Evolutionary conservation across 352 stramenopile genomes (phyloP), one percentile per base, ranked within the genome.

Genomic region (Pythium vanterpoolii): DNA sequence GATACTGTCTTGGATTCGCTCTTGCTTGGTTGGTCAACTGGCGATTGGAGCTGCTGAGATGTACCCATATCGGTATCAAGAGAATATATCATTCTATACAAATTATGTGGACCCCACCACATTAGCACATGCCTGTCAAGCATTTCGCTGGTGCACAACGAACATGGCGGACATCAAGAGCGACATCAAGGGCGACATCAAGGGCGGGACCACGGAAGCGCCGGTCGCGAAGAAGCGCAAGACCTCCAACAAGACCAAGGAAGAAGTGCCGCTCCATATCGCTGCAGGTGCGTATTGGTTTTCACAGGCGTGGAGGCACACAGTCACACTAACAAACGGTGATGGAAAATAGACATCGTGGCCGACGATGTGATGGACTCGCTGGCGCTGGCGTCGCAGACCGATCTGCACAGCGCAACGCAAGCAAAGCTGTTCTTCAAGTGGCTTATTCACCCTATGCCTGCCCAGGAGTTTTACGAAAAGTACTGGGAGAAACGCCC

Each of bases 401-500:
- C 69, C 16, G 76, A 87, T 44, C 50, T 89, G 19, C 82, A 88
- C 65, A 90, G 83, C 56, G 73, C 74, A 24, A 88, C 72, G 56
- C 81, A 90, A 65, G 77, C 74, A 7, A 82, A 79, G 44, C 54
- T 89, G 65, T 67, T 94, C 19, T 80, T 97, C 27, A 71, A 93
- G 66, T 97, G 89, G 89, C 69, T 97, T 13, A 77, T 97, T 50
- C 80, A 80, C 54, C 87, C 86, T 18, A 86, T 97, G 50, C 80
- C 76, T 11, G 61, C 83, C 8, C 72, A 93, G 36, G 78, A 97
- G 66, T 98, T 98, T 56, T 98, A 98, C 68, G 62, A 76, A 4
- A 86, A 89, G 23, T 97, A 98, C 71, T 98, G 87, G 87, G 95
- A 98, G 64, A 89, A 97, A 55, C 83, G 90, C 28, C 92, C 95